Conservation (phyloP, 139 green algal species). For the Chlamydomonas schloesseri region DNA sequence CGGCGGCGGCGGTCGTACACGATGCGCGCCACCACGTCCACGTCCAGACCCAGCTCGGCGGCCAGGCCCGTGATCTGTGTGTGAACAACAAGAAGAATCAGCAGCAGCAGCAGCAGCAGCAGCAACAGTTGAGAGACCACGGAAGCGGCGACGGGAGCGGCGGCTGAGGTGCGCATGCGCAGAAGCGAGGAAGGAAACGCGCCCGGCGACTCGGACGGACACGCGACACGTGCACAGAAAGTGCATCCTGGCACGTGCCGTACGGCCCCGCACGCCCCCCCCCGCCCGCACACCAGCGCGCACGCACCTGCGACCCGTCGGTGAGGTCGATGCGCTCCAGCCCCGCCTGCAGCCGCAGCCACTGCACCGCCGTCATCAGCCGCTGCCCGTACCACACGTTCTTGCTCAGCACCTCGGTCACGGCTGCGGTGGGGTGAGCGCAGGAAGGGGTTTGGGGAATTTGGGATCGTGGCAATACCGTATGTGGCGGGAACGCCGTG, state of each 20-base stretch:
- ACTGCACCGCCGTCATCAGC: constrained; percentile 43
- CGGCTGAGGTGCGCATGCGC: too few species aligned
- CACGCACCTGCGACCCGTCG: neutral
- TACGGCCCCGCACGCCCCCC: neutral
- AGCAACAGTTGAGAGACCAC: too few species aligned
- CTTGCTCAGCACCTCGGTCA: constrained; percentile 41
- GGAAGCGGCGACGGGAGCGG: too few species aligned
- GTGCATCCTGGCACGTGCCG: too few species aligned
- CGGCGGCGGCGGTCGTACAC: constrained; percentile 23
- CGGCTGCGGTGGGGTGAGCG: neutral
- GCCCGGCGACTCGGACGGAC: too few species aligned
- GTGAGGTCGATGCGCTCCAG: constrained; percentile 12
- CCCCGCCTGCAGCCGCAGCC: constrained; percentile 38
- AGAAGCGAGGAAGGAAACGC: too few species aligned
- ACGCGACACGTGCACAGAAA: too few species aligned
- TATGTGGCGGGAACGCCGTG: too few species aligned
- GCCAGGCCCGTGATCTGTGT: constrained; percentile 15
- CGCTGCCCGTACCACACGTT: constrained; percentile 29
- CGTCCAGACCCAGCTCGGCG: neutral
- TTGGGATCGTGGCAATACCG: neutral
- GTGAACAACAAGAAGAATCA: too few species aligned
- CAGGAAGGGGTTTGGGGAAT: neutral
- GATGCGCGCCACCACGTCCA: constrained; percentile 30
- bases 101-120: too few species aligned
- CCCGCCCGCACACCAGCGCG: neutral